Percentiles rank a stretch among this genome's conserved stretches.
phyloP scores from a whole-genome alignment of 225 moss, liverwort and hornwort genomes.

The Sphagnum tenellum region DNA sequence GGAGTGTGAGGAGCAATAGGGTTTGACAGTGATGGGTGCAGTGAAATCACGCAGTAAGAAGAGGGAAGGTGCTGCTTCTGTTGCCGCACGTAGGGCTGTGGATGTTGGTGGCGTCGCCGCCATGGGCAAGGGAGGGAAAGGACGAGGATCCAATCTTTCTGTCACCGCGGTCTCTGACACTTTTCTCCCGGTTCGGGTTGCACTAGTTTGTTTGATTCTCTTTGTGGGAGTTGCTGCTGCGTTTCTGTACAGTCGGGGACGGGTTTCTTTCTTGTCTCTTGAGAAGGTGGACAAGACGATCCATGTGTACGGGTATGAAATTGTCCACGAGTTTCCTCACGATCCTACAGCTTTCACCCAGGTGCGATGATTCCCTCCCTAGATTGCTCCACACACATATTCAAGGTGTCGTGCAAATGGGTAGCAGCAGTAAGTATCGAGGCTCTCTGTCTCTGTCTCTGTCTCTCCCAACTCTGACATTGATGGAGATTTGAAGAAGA shows the following conservation, averaged over 20 bases:
- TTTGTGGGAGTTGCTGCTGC: constrained; percentile 16
- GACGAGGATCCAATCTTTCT: too few species aligned
- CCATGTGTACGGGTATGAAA: constrained; percentile 60
- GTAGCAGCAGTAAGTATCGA: not conserved
- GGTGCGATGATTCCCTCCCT: constrained; percentile 23
- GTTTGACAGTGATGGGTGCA: too few species aligned
- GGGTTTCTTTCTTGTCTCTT: not conserved
- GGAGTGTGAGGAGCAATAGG: too few species aligned
- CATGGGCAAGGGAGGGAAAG: too few species aligned
- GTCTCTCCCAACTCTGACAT: too few species aligned
- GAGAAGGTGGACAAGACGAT: constrained; percentile 10
- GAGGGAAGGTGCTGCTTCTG: too few species aligned
- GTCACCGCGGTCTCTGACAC: too few species aligned
- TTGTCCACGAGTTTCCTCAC: constrained; percentile 65
- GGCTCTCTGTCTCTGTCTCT: too few species aligned
- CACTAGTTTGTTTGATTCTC: constrained; percentile 16
- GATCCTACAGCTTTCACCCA: constrained; percentile 85
- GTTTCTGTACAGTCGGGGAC: constrained; percentile 16
- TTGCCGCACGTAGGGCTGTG: too few species aligned
- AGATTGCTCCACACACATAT: not conserved
- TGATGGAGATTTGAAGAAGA: too few species aligned
- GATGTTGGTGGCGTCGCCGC: too few species aligned
- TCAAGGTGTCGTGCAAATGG: not conserved
- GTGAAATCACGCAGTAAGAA: too few species aligned
- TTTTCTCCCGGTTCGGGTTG: not conserved